Conservation (phyloP, 805 yeast species). For the Candida oleophila region DNA sequence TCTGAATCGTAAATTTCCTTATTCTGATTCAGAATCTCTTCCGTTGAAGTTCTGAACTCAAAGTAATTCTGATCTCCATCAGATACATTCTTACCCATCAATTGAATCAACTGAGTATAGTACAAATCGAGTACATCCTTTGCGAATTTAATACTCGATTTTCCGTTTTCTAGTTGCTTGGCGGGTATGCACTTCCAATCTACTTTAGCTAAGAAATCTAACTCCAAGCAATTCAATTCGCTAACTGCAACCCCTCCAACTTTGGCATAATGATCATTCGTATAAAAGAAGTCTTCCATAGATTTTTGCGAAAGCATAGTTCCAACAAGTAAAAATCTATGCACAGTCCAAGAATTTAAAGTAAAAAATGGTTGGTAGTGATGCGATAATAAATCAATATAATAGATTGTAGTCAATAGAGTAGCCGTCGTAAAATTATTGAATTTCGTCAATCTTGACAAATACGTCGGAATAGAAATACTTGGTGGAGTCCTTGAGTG, state of each 20-base stretch:
- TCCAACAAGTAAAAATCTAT: constrained; percentile 84
- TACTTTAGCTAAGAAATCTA: constrained; percentile 80
- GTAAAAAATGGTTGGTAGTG: constrained; percentile 76
- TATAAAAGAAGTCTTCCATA: constrained; percentile 89
- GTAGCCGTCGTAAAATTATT: constrained; percentile 85
- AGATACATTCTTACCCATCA: constrained; percentile 36
- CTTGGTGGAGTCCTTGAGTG: constrained; percentile 93
- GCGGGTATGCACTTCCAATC: constrained; percentile 58
- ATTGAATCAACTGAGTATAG: constrained; percentile 37
- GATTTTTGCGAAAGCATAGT: constrained; percentile 90
- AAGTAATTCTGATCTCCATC: background rate
- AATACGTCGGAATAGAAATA: constrained; percentile 76
- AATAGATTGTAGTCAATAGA: constrained; percentile 78
- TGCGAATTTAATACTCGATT: constrained; percentile 26
- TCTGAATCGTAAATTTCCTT: background rate
- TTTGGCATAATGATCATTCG: constrained; percentile 89
- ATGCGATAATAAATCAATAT: constrained; percentile 79
- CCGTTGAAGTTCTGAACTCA: background rate
- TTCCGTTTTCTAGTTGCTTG: constrained; percentile 23
- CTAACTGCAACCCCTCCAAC: constrained; percentile 89
- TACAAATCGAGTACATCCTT: constrained; percentile 40
- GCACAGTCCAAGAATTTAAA: constrained; percentile 88
- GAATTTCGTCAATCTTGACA: constrained; percentile 74
- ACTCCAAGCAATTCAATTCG: constrained; percentile 83
- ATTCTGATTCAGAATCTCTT: background rate